Conservation (phyloP, 495 filamentous ascomycete genomes). For the Penicillium subrubescens region DNA sequence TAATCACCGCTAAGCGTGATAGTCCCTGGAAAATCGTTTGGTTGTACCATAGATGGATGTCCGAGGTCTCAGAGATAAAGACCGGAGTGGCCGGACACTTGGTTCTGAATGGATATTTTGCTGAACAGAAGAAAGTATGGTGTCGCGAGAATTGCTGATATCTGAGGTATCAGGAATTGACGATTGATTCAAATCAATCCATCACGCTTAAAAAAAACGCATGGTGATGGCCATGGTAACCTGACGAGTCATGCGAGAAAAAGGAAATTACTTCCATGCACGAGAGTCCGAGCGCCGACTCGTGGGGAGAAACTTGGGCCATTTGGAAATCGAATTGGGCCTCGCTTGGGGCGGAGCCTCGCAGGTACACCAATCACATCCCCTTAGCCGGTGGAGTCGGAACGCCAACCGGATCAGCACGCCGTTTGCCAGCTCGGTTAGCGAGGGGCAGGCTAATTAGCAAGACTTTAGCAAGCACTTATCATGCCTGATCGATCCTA, state of each 20-base stretch:
- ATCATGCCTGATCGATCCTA: background rate
- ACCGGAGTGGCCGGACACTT: background rate
- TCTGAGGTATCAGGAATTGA: background rate
- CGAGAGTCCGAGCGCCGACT: background rate
- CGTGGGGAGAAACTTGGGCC: background rate
- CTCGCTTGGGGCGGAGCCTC: background rate
- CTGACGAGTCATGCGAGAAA: no score
- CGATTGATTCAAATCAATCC: background rate
- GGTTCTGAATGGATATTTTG: background rate
- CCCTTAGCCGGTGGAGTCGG: background rate
- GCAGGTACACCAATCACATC: background rate
- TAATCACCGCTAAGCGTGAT: slow-evolving; percentile 3
- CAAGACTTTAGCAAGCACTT: background rate
- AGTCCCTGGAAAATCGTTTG: background rate
- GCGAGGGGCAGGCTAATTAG: background rate
- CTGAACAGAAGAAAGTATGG: background rate
- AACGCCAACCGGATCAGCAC: slow-evolving; percentile 9
- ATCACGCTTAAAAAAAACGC: background rate
- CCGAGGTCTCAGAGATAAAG: background rate
- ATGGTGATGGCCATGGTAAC: background rate
- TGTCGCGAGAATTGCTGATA: background rate
- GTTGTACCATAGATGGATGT: background rate
- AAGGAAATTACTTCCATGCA: background rate
- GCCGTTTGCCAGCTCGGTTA: background rate
- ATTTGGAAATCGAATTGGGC: background rate